A percentile compares a stretch with the other conserved stretches of the same genome.
Evolutionary conservation across 148 eudicot species (phyloP).

Genomic region (Camellia japonica): DNA sequence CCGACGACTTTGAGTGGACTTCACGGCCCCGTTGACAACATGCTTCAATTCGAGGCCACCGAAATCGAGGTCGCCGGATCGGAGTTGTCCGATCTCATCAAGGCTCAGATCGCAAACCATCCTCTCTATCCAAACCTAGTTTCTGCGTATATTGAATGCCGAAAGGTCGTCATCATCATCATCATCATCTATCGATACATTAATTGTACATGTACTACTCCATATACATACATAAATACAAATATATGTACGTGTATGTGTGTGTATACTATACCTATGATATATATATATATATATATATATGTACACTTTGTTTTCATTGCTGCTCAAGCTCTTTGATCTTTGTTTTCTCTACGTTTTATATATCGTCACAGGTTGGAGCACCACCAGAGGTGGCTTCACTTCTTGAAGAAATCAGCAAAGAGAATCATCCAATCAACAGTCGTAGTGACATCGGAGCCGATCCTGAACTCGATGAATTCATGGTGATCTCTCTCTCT

Average conservation of each 20-base stretch:
- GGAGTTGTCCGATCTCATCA: conserved; percentile 37
- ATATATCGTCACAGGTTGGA: conserved; percentile 18
- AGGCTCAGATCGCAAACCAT: conserved; percentile 48
- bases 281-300: not conserved
- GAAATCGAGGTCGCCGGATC: conserved; percentile 12
- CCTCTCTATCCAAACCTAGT: conserved; percentile 45
- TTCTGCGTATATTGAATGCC: conserved; percentile 38
- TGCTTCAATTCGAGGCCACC: conserved; percentile 6
- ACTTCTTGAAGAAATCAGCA: conserved; percentile 14
- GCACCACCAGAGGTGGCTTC: conserved; percentile 27
- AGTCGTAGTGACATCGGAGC: conserved; percentile 6
- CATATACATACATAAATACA: not conserved
- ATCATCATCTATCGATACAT: not conserved
- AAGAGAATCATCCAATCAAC: conserved; percentile 4
- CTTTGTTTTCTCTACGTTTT: not conserved
- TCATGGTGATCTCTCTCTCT: conserved; percentile 19
- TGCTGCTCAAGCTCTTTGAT: not conserved
- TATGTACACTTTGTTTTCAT: not conserved
- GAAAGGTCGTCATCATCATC: conserved; percentile 28
- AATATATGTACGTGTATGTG: not conserved
- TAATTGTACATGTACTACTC: not conserved
- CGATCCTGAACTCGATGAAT: conserved; percentile 31
- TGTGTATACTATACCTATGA: not conserved
- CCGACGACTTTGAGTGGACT: not conserved
- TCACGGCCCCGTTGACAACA: not conserved